Conservation (phyloP, 1,284 basidiomycete species). For the Chalciporus piperatoides region DNA sequence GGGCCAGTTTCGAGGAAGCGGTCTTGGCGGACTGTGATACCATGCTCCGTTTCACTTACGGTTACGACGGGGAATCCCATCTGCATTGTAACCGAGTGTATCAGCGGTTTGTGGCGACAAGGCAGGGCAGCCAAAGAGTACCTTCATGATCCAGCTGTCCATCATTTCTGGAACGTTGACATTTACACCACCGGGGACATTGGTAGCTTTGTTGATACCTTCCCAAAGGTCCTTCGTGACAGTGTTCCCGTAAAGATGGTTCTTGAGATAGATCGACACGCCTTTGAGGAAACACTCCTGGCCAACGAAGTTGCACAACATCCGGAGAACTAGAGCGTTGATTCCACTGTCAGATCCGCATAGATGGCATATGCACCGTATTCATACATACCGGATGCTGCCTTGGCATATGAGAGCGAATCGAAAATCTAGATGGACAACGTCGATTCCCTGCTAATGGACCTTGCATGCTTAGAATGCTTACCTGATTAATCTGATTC, state of each 20-base stretch:
- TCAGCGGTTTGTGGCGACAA: not conserved
- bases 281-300: constrained; percentile 87
- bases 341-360: constrained; percentile 1
- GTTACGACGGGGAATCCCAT: constrained; percentile 87
- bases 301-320: constrained; percentile 88
- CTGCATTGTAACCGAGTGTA: constrained; percentile 32
- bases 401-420: constrained; percentile 82
- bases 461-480: not conserved
- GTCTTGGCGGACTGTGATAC: constrained; percentile 82
- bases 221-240: constrained; percentile 89
- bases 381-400: constrained; percentile 64
- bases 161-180: constrained; percentile 80
- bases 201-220: constrained; percentile 78
- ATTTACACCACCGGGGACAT: constrained; percentile 26
- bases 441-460: constrained; percentile 1
- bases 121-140: constrained; percentile 21
- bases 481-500: constrained; percentile 77
- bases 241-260: constrained; percentile 80
- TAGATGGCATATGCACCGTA: not conserved
- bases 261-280: constrained; percentile 90
- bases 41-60: constrained; percentile 73
- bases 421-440: constrained; percentile 69
- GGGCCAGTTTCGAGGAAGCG: constrained; percentile 88
- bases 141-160: constrained; percentile 91
- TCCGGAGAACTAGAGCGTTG: constrained; percentile 69